Evolutionary conservation across 352 stramenopile genomes (phyloP), one percentile per base, ranked within the genome.

Genomic region (Albugo laibachii): DNA sequence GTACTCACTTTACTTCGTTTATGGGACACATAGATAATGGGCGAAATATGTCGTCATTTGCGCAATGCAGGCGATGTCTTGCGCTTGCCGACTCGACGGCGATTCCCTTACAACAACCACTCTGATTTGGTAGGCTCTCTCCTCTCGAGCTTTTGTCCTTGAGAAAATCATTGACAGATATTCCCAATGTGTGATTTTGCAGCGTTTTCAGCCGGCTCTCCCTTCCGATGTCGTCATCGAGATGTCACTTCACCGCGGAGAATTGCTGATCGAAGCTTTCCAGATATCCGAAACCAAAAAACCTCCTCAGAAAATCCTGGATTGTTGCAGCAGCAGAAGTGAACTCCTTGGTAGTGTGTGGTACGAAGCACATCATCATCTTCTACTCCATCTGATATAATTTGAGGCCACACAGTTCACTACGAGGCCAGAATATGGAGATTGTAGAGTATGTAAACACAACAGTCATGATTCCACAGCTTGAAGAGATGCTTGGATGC

Each of bases 41-140:
- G 49, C 12, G 48, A 49, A 19, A 66, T 85, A 11, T 84, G 69
- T 34, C 62, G 77, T 35, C 68, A 81, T 31, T 62, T 91, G 12
- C 69, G 70, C 37, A 79, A 69, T 31, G 70, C 74, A 0, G 70
- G 60, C 19, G 81, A 85, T 35, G 74, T 83, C 5, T 45, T 91
- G 45, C 68, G 72, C 0, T 58, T 91, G 16, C 74, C 77, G 16
- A 87, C 66, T 61, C 68, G 61, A 1, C 68, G 75, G 8, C 72
- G 75, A 13, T 91, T 91, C 49, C 78, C 78, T 13, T 83, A 84
- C 58, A 81, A 69, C 48, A 73, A 69, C 14, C 69, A 84, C 41
- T 54, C 88, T 5, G 78, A 91, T 0, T 16, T 13, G 11, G 19
- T 31, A 12, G 20, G 18, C 18, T 13, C 8, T 40, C 49, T 19